These are phyloP conservation scores for Trypanosomatidae sp. DNA, from an alignment of 208 protist genomes.

Conservation along the genomic window DNA sequence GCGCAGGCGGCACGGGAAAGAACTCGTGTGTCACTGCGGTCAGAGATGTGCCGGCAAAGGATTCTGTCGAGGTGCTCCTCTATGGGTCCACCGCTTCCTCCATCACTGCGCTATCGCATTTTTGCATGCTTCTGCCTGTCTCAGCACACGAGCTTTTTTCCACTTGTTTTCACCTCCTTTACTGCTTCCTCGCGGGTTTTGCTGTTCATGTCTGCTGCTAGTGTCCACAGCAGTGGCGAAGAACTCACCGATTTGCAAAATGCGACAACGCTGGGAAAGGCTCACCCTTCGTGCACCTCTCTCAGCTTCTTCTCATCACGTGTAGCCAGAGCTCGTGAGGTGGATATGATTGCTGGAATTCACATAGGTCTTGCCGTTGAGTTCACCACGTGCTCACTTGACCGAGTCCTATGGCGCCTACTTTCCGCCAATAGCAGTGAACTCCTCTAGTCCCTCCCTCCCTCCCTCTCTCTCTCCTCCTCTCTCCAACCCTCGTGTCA, in stretches of 20 bases:
- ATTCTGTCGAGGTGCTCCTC: neutral
- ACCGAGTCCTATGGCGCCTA: neutral
- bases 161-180: neutral
- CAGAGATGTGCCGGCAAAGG: neutral
- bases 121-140: neutral
- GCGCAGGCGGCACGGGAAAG: neutral
- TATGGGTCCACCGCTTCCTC: neutral
- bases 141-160: neutral
- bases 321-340: neutral
- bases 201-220: neutral
- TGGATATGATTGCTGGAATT: neutral
- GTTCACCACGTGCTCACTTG: neutral
- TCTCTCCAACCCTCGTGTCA: neutral
- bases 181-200: neutral
- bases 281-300: neutral
- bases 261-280: neutral
- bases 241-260: neutral
- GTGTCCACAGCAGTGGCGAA: neutral
- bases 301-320: neutral
- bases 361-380: neutral
- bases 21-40: neutral
- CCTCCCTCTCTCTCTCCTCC: neutral
- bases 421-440: neutral
- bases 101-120: neutral
- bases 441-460: neutral